A percentile compares a stretch with the other conserved stretches of the same genome.
Evolutionary conservation across 1,284 basidiomycete species (phyloP).

Genomic region (Pseudomicrostroma phylloplanum): DNA sequence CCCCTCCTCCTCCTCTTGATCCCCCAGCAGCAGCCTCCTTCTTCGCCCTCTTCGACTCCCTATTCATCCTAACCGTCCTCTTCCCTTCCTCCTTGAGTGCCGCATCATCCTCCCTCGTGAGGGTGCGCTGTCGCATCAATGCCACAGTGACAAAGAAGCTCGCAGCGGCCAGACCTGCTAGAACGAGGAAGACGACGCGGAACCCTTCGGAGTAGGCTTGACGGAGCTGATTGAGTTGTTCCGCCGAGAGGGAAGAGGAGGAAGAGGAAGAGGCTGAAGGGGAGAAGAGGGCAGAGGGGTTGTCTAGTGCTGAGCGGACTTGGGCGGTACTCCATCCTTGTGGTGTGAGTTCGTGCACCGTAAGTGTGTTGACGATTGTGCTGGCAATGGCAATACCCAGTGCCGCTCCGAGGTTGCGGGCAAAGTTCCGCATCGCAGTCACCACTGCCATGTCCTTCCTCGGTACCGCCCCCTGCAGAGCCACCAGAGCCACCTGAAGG

Average conservation of each 20-base stretch:
- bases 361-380: conserved; percentile 51
- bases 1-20: no score
- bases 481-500: conserved; percentile 54
- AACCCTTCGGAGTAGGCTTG: conserved; percentile 61
- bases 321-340: conserved; percentile 13
- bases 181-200: conserved; percentile 56
- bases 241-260: conserved; percentile 13
- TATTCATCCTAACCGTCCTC: conserved; percentile 29
- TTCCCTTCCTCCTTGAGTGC: conserved; percentile 52
- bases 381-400: conserved; percentile 61
- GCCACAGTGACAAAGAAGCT: conserved; percentile 57
- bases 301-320: conserved; percentile 19
- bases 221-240: conserved; percentile 52
- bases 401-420: conserved; percentile 63
- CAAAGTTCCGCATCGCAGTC: conserved; percentile 64
- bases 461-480: conserved; percentile 64
- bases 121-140: conserved; percentile 60
- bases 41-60: conserved; percentile 23
- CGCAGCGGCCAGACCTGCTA: conserved; percentile 48
- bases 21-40: neutral
- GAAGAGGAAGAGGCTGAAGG: no score
- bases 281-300: conserved; percentile 17
- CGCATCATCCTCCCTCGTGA: conserved; percentile 60
- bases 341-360: conserved; percentile 11
- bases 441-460: conserved; percentile 66